phyloP scores from a whole-genome alignment of 2,329 filamentous ascomycete genomes.

The Phyllosticta citribraziliensis region DNA sequence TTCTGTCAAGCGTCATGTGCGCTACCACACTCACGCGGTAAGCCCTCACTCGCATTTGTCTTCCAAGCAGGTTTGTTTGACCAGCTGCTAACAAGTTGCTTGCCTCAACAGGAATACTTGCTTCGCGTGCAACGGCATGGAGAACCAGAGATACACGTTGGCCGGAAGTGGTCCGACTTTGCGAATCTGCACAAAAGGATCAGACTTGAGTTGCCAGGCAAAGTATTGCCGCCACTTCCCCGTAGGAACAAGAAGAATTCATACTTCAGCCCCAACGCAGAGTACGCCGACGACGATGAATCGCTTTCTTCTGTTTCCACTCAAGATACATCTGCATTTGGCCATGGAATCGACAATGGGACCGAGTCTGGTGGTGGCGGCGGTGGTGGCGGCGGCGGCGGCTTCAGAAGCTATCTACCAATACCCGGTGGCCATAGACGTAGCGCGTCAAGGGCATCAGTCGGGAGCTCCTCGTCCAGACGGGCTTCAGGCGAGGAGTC shows the following conservation, averaged over 20 bases:
- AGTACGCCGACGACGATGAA: constrained; percentile 63
- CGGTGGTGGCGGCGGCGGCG: constrained; percentile 26
- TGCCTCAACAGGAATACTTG: constrained; percentile 63
- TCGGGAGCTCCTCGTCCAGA: constrained; percentile 16
- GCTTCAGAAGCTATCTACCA: constrained; percentile 34
- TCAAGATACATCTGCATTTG: constrained; percentile 39
- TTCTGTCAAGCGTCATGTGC: constrained; percentile 72
- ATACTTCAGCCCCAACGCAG: constrained; percentile 45
- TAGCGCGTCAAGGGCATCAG: constrained; percentile 29
- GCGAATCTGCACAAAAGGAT: constrained; percentile 66
- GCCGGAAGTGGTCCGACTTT: constrained; percentile 83
- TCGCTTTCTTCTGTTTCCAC: constrained; percentile 77
- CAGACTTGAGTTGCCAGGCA: constrained; percentile 78
- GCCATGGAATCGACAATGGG: constrained; percentile 17
- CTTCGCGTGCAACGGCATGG: constrained; percentile 73
- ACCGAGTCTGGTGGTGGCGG: constrained; percentile 15
- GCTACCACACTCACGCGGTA: constrained; percentile 86
- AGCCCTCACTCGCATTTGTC: constrained; percentile 22
- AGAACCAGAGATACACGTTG: constrained; percentile 68
- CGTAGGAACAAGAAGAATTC: constrained; percentile 83
- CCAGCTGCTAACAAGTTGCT: background rate
- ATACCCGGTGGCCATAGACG: constrained; percentile 28
- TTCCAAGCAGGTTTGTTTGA: constrained; percentile 12
- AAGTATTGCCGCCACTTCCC: constrained; percentile 75
- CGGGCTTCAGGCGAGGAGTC: constrained; percentile 15